A percentile compares a stretch with the other conserved stretches of the same genome.
These are phyloP conservation scores for Pleurotus tuoliensis DNA, from an alignment of 768 basidiomycete species.

Conservation along the genomic window DNA sequence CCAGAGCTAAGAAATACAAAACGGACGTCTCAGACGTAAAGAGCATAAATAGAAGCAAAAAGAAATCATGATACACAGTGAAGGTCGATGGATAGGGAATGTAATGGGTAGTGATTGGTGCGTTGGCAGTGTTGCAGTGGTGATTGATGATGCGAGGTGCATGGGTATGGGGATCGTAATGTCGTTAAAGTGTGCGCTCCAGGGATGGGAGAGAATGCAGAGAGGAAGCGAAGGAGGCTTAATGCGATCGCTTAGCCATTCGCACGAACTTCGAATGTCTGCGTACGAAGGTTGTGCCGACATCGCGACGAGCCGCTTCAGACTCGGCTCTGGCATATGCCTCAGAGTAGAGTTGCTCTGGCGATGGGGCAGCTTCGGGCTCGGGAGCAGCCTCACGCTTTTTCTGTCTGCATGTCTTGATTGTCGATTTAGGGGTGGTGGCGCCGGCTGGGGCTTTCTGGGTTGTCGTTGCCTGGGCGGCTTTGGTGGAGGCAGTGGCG, in stretches of 20 bases:
- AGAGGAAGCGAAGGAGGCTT: neutral
- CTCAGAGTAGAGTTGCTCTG: slow-evolving; percentile 5
- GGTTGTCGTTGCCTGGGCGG: neutral
- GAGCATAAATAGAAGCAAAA: neutral
- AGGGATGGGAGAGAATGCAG: neutral
- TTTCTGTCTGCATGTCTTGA: neutral
- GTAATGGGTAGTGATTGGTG: neutral
- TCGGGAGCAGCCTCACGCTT: slow-evolving; percentile 4
- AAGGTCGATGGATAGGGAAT: neutral
- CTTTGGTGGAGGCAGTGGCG: neutral
- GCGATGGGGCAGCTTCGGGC: slow-evolving; percentile 5
- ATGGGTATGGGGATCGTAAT: neutral
- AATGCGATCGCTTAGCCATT: slow-evolving; percentile 1
- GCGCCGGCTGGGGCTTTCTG: neutral
- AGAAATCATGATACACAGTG: neutral
- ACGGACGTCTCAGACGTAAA: neutral
- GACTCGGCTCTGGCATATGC: neutral
- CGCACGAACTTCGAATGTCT: slow-evolving; percentile 6
- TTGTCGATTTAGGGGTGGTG: neutral
- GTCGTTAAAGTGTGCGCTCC: neutral
- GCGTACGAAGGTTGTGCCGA: neutral
- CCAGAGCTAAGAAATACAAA: slow-evolving; percentile 3
- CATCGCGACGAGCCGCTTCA: neutral
- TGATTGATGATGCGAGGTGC: neutral
- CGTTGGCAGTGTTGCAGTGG: neutral